phyloP scores from a whole-genome alignment of 768 basidiomycete genomes.

The Podaxis carcinomalis region DNA sequence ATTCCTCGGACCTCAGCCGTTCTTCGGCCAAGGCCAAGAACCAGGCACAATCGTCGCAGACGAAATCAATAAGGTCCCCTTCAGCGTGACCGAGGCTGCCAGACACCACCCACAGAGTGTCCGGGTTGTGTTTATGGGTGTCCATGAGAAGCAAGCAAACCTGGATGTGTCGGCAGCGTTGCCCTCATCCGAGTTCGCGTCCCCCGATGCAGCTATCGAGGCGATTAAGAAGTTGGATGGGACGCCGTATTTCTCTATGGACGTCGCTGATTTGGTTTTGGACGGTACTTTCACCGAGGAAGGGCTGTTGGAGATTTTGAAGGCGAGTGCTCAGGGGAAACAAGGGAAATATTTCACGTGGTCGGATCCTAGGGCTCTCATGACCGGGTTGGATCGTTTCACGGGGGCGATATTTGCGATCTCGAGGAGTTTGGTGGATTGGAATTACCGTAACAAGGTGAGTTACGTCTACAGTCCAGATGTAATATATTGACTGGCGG shows the following conservation, averaged over 20 bases:
- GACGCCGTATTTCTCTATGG: conserved; percentile 82
- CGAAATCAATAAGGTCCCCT: conserved; percentile 21
- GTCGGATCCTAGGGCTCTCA: conserved; percentile 58
- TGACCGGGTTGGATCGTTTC: conserved; percentile 53
- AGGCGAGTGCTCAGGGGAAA: conserved; percentile 32
- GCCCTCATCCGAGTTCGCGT: conserved; percentile 61
- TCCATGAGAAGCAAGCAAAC: conserved; percentile 48
- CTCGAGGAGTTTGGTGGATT: conserved; percentile 82
- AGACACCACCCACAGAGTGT: conserved; percentile 46
- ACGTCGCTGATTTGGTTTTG: conserved; percentile 51
- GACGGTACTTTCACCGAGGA: conserved; percentile 19
- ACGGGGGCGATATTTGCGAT: conserved; percentile 74
- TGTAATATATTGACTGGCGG: neutral
- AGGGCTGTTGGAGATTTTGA: conserved; percentile 32
- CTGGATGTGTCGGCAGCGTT: conserved; percentile 40
- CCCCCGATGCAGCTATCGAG: conserved; percentile 39
- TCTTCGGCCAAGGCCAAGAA: conserved; percentile 65
- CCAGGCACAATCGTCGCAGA: conserved; percentile 32
- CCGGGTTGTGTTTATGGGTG: conserved; percentile 75
- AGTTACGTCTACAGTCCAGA: conserved; percentile 5
- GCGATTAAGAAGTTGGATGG: conserved; percentile 60
- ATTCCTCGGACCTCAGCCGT: conserved; percentile 63
- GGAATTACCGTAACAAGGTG: conserved; percentile 89
- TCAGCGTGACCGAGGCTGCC: conserved; percentile 45
- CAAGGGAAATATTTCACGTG: conserved; percentile 47